A percentile compares a stretch with the other conserved stretches of the same genome.
Conservation (phyloP, 805 yeast species). For the Lipomyces chichibuensis region DNA sequence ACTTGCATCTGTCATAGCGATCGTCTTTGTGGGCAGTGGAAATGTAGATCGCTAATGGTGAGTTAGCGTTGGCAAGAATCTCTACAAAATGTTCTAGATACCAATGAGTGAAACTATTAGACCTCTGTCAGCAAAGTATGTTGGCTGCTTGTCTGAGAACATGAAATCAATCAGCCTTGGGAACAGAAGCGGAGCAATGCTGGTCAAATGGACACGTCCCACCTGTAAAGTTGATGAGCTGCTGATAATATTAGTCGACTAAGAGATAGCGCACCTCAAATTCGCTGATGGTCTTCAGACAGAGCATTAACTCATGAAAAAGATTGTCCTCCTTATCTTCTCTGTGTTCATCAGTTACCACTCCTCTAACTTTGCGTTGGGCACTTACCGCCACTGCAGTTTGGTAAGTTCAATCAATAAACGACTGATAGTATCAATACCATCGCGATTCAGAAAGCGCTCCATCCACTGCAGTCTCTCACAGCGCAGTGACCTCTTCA, state of each 20-base stretch:
- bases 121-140: conserved; percentile 16
- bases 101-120: conserved; percentile 15
- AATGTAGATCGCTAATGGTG: conserved; percentile 1
- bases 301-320: conserved; percentile 16
- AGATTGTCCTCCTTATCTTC: conserved; percentile 24
- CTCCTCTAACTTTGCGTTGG: not conserved
- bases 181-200: conserved; percentile 13
- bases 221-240: conserved; percentile 4
- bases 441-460: conserved; percentile 14
- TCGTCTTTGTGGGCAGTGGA: conserved; percentile 1
- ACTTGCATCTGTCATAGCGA: conserved; percentile 10
- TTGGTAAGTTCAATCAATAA: not conserved
- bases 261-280: conserved; percentile 9
- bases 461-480: conserved; percentile 23
- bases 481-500: conserved; percentile 13
- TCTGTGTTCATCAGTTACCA: conserved; percentile 3
- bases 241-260: not conserved
- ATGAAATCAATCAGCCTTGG: conserved; percentile 17
- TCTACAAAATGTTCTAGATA: not conserved
- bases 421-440: conserved; percentile 15
- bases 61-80: not conserved
- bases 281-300: conserved; percentile 14
- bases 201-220: conserved; percentile 15
- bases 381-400: conserved; percentile 21
- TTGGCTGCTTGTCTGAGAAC: conserved; percentile 28